phyloP scores from a whole-genome alignment of 257 asterid species.

The Sherardia arvensis region DNA sequence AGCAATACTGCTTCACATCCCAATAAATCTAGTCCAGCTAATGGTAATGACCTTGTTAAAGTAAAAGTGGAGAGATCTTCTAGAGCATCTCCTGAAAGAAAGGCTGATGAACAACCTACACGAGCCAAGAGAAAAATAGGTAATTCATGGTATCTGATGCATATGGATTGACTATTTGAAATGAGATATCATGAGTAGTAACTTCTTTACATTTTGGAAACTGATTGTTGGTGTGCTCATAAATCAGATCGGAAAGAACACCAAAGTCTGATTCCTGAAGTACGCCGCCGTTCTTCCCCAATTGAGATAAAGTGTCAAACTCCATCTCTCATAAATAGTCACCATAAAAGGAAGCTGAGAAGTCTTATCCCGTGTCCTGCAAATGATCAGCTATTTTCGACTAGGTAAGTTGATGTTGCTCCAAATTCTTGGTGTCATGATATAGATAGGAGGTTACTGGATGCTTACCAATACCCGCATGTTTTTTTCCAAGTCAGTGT shows the following conservation, averaged over 20 bases:
- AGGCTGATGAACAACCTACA: constrained; percentile 20
- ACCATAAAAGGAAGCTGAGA: constrained; percentile 50
- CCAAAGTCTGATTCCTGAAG: constrained; percentile 25
- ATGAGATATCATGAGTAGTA: background rate
- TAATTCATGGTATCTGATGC: constrained; percentile 3
- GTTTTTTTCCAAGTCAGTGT: background rate
- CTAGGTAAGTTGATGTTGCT: constrained; percentile 20
- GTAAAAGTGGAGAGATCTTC: constrained; percentile 19
- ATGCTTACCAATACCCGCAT: background rate
- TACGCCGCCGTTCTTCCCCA: constrained; percentile 24
- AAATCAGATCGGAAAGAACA: constrained; percentile 37
- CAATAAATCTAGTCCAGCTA: constrained; percentile 15
- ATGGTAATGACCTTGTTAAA: constrained; percentile 11
- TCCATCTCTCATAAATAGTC: constrained; percentile 29
- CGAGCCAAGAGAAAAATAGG: constrained; percentile 35
- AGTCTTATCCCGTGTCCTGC: constrained; percentile 37
- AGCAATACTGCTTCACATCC: constrained; percentile 21
- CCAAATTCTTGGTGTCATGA: constrained; percentile 6
- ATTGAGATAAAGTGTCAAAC: constrained; percentile 27
- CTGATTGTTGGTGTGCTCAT: constrained; percentile 8
- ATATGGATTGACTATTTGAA: background rate
- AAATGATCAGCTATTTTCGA: constrained; percentile 41
- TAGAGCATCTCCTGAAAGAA: constrained; percentile 15
- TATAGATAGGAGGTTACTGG: background rate
- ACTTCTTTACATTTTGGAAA: background rate